Percentiles rank a stretch among this genome's conserved stretches.
Evolutionary conservation across 2,329 filamentous ascomycete genomes (phyloP).

Genomic region (Neofusicoccum cordaticola): DNA sequence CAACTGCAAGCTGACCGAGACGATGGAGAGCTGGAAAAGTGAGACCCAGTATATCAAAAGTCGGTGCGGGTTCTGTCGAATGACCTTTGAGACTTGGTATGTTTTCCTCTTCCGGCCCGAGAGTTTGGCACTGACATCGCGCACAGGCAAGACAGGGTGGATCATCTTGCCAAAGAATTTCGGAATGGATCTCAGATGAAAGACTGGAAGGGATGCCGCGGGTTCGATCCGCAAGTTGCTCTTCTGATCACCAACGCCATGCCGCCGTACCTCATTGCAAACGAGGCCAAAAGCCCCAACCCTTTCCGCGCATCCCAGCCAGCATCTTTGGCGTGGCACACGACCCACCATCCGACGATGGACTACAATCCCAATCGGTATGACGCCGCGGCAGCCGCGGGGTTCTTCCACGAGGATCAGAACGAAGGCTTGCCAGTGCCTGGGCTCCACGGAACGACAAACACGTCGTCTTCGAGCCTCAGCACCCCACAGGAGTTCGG

Average conservation of each 20-base stretch:
- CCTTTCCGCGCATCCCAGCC: slow-evolving; percentile 47
- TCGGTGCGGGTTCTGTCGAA: slow-evolving; percentile 1
- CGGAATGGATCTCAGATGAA: slow-evolving; percentile 52
- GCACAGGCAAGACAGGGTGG: slow-evolving; percentile 52
- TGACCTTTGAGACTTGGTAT: slow-evolving; percentile 5
- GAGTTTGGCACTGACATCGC: slow-evolving; percentile 32
- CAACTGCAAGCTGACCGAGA: slow-evolving; percentile 57
- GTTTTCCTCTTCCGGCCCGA: background rate
- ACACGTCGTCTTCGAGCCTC: background rate
- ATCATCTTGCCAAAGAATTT: slow-evolving; percentile 57
- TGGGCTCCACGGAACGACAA: background rate
- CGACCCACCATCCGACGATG: slow-evolving; percentile 26
- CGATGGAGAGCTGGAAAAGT: slow-evolving; percentile 65
- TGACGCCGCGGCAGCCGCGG: background rate
- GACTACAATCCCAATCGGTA: background rate
- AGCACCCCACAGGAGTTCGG: background rate
- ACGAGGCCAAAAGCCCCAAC: slow-evolving; percentile 32
- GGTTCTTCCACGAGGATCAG: slow-evolving; percentile 2
- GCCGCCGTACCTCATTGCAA: slow-evolving; percentile 52
- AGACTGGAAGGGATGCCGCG: slow-evolving; percentile 56
- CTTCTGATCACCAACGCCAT: slow-evolving; percentile 51
- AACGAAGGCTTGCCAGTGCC: background rate
- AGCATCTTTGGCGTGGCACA: slow-evolving; percentile 28
- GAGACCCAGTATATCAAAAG: slow-evolving; percentile 49
- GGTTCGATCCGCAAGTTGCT: slow-evolving; percentile 48